Base-by-base conservation (phyloP, 805 yeast genomes). In the Millerozyma miso region DNA sequence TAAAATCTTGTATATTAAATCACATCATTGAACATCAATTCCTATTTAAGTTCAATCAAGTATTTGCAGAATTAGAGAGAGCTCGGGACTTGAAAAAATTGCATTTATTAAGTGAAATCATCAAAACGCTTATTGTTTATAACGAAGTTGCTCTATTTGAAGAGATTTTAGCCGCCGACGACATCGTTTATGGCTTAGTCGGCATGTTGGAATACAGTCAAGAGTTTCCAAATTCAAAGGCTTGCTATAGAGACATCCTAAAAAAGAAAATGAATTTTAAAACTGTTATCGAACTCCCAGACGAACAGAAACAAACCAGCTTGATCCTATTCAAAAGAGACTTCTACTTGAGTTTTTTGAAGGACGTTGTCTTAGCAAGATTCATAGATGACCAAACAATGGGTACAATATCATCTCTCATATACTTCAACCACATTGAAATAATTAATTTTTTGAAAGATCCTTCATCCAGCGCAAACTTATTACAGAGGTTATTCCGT, bases 171-270 rank as follows among this genome's bases (percentile, higher is more conserved):
- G 51, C 58, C 3, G 45, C 57, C 6, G 71, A 67, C 39, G 56
- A 55, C 7, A 65, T 60, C 33, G 55, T 67, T 7, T 37, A 59
- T 53, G 85, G 85, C 1, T 65, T 88, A 3, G 76, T 83, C 10
- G 96, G 96, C 1, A 84, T 88, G 10, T 63, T 91, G 37, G 99
- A 93, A 60, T 69, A 88, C 60, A 97, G 93, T 59, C 85, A 93
- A 0, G 95, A 87, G 43, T 88, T 77, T 54, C 96, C 97, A 1
- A 72, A 73, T 12, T 73, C 74, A 49, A 89, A 88, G 60, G 88
- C 96, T 3, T 84, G 87, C 52, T 88, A 87, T 64, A 69, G 97
- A 40, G 79, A 78, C 17, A 84, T 77, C 55, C 59, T 88, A 26
- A 55, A 58, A 3, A 74, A 80, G 47, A 79, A 79, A 37, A 64